phyloP scores from a whole-genome alignment of 306 rosid species.

The Sechiopsis laciniata region DNA sequence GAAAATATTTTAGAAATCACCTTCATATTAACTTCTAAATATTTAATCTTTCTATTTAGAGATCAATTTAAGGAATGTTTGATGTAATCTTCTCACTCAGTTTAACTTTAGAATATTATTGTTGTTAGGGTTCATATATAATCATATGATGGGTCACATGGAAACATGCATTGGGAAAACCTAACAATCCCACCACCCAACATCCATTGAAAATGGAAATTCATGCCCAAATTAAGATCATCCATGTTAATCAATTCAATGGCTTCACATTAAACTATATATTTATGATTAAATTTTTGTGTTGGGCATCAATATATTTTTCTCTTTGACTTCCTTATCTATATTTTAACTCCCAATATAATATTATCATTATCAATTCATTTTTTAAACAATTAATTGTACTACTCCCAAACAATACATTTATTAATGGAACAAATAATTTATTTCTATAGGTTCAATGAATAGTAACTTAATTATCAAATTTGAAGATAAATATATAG shows the following conservation, averaged over 20 bases:
- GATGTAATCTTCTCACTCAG: not conserved
- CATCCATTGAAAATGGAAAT: not conserved
- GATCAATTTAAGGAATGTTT: slow-evolving; percentile 16
- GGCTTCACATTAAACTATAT: not conserved
- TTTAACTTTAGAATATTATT: not conserved
- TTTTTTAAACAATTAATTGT: not conserved
- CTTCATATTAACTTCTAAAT: slow-evolving; percentile 1
- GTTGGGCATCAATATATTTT: not conserved
- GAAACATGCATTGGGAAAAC: slow-evolving; percentile 31
- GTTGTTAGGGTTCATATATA: not conserved
- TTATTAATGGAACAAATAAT: not conserved
- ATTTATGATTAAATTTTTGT: not conserved
- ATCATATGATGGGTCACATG: slow-evolving; percentile 33
- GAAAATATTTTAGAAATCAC: not conserved
- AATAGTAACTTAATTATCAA: not conserved
- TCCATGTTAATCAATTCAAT: not conserved
- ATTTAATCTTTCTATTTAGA: not conserved
- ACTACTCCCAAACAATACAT: slow-evolving; percentile 4
- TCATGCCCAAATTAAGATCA: slow-evolving; percentile 13
- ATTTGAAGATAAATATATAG: not conserved
- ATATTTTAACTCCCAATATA: not conserved
- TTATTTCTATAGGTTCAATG: slow-evolving; percentile 11
- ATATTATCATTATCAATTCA: not conserved
- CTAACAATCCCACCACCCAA: slow-evolving; percentile 26
- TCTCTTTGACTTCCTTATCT: slow-evolving; percentile 9